Conservation (phyloP, 2,329 filamentous ascomycete genomes). For the Corinectria fuckeliana region DNA sequence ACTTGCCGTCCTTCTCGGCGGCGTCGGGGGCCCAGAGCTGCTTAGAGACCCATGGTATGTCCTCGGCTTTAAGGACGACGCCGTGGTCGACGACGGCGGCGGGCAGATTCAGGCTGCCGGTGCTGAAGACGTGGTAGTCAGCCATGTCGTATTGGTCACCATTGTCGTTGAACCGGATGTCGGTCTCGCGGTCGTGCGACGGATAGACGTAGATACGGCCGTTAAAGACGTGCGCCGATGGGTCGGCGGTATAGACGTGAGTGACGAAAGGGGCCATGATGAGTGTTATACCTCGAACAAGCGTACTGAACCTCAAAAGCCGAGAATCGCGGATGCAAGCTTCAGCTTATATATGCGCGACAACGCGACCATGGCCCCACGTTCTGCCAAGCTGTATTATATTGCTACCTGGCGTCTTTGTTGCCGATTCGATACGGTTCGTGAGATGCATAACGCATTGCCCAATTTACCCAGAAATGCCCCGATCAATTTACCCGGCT, state of each 20-base stretch:
- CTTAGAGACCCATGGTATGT: slow-evolving; percentile 78
- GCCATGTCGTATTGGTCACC: slow-evolving; percentile 86
- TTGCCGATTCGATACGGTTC: slow-evolving; percentile 6
- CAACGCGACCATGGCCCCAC: slow-evolving; percentile 25
- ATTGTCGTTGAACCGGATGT: slow-evolving; percentile 80
- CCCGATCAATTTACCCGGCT: slow-evolving; percentile 32
- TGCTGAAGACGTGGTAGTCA: slow-evolving; percentile 81
- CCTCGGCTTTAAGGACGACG: slow-evolving; percentile 66
- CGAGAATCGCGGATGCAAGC: background rate
- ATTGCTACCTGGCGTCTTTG: background rate
- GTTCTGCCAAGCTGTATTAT: slow-evolving; percentile 15
- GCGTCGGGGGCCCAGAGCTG: slow-evolving; percentile 85
- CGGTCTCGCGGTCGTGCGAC: slow-evolving; percentile 78
- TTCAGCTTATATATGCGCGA: slow-evolving; percentile 11
- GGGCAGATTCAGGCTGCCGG: slow-evolving; percentile 56
- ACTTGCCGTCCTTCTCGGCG: slow-evolving; percentile 69
- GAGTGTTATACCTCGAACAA: background rate
- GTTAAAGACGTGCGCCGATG: slow-evolving; percentile 81
- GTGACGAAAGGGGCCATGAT: slow-evolving; percentile 67
- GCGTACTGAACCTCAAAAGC: background rate
- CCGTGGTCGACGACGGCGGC: slow-evolving; percentile 75
- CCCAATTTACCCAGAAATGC: slow-evolving; percentile 33
- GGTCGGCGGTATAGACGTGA: slow-evolving; percentile 81
- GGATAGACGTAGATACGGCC: slow-evolving; percentile 80
- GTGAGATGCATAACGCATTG: slow-evolving; percentile 1